Evolutionary conservation across 768 basidiomycete species (phyloP).

Genomic region (Kwoniella mangroviensis): DNA sequence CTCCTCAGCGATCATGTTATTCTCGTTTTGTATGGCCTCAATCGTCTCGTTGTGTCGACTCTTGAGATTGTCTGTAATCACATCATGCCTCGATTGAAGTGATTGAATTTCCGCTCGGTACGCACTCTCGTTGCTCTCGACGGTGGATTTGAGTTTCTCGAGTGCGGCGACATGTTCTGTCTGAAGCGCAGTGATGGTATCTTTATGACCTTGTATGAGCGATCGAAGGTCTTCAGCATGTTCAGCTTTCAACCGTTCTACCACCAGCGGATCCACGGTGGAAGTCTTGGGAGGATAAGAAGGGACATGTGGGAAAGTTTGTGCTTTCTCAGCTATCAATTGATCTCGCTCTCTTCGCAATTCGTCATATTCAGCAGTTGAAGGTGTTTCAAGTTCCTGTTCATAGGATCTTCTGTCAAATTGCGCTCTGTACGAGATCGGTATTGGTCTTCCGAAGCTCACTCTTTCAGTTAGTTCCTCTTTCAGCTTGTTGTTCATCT

Average conservation of each 20-base stretch:
- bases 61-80: constrained; percentile 13
- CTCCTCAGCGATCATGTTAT: constrained; percentile 36
- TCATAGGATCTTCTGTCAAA: constrained; percentile 7
- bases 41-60: constrained; percentile 23
- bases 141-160: constrained; percentile 12
- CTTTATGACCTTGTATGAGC: constrained; percentile 28
- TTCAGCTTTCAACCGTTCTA: constrained; percentile 37
- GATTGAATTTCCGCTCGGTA: constrained; percentile 12
- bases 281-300: constrained; percentile 1
- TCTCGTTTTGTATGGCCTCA: constrained; percentile 22
- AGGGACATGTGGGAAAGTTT: constrained; percentile 18
- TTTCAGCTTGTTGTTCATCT: constrained; percentile 76
- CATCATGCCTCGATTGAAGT: constrained; percentile 19
- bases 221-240: constrained; percentile 49
- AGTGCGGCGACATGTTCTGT: constrained; percentile 27
- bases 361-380: constrained; percentile 63
- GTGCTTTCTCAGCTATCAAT: constrained; percentile 27
- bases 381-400: constrained; percentile 1
- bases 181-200: constrained; percentile 26
- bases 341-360: constrained; percentile 59
- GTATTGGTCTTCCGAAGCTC: constrained; percentile 13
- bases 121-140: constrained; percentile 7
- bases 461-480: constrained; percentile 68
- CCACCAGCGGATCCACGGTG: not conserved
- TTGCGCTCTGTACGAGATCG: constrained; percentile 2